Conservation (phyloP, 176 grass and related monocot genomes). For the Hordeum vulgare region DNA sequence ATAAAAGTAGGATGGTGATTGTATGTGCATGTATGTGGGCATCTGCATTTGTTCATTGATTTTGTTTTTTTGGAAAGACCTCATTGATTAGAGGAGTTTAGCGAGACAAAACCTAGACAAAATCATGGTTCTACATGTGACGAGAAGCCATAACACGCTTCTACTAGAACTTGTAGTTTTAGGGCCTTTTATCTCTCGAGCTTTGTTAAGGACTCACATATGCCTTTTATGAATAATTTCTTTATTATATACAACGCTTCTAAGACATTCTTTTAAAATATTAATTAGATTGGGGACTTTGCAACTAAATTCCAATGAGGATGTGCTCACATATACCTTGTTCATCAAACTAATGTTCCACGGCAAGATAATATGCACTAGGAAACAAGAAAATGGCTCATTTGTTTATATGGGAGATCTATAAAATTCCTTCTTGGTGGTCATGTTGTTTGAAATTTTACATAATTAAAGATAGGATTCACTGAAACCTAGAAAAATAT, state of each 20-base stretch:
- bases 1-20: no score
- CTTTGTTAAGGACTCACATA: not conserved
- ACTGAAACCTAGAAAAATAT: not conserved
- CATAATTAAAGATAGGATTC: not conserved
- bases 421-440: not conserved
- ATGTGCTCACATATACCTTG: not conserved
- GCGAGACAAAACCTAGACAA: no score
- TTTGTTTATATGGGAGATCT: not conserved
- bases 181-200: no score
- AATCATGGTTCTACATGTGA: no score
- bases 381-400: not conserved
- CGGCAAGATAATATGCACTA: not conserved
- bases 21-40: no score
- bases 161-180: no score
- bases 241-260: not conserved
- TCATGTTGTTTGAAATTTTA: not conserved
- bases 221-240: not conserved
- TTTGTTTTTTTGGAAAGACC: not conserved
- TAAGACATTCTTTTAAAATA: not conserved
- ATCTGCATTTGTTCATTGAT: not conserved
- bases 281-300: not conserved
- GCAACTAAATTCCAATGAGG: no score
- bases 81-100: not conserved
- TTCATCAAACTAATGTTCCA: not conserved
- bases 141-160: no score